Base-by-base conservation (phyloP, 495 filamentous ascomycete species). In the Jackrogersella minutella region DNA sequence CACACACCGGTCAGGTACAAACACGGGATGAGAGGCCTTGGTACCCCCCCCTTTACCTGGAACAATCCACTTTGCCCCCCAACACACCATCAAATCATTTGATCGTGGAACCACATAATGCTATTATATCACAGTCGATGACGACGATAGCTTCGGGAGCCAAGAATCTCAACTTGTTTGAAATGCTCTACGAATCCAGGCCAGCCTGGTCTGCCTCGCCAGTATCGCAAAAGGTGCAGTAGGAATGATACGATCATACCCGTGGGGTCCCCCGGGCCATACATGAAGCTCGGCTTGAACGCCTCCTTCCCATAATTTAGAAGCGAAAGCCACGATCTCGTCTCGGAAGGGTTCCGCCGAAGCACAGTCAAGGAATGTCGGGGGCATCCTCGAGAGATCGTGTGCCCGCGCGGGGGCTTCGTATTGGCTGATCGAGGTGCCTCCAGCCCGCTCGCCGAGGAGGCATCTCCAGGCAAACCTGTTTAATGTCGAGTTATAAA, bases 211-310 rank as follows among this genome's bases (percentile, higher is more conserved):
- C 22, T 70, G 66, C 9, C 70, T 67, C 17, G 72, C 72, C 47
- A 73, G 52, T 55, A 70, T 69, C 4, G 72, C 71, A 51, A 74
- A 73, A 26, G 72, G 72, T 21, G 72, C 72, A 10, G 50, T 62
- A 10, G 72, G 72, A 22, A 69, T 64, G 43, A 74, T 70, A 33
- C 72, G 70, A 24, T 74, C 72, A 14, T 74, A 75, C 13, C 73
- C 73, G 49, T 75, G 73, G 9, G 73, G 68, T 2, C 70, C 75
- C 31, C 76, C 75, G 2, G 71, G 71, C 71, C 73, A 78, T 39
- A 77, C 73, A 61, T 78, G 76, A 47, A 78, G 68, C 49, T 78
- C 75, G 49, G 73, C 70, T 59, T 67, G 63, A 6, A 76, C 71
- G 14, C 76, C 76, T 7, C 58, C 64, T 24, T 65, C 72, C 73